phyloP scores from a whole-genome alignment of 2,329 filamentous ascomycete species.

The Pseudogymnoascus sp. region DNA sequence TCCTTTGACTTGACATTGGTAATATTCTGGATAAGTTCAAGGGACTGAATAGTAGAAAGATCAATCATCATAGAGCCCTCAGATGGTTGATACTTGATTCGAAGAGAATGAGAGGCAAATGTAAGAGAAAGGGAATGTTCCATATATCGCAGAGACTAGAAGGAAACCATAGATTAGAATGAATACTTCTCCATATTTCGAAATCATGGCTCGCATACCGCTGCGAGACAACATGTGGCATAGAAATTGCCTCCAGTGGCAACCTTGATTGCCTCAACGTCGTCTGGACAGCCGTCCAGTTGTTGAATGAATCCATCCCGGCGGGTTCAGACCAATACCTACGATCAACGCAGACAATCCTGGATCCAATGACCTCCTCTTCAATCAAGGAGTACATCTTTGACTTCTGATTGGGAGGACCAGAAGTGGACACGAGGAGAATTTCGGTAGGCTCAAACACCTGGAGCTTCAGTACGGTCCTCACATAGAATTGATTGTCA shows the following conservation, averaged over 20 bases:
- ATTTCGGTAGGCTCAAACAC: constrained; percentile 76
- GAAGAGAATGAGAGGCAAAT: constrained; percentile 73
- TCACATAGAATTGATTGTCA: constrained; percentile 86
- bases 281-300: too few species aligned
- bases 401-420: constrained; percentile 58
- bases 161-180: background rate
- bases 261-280: constrained; percentile 74
- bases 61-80: constrained; percentile 97
- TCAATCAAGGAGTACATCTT: constrained; percentile 69
- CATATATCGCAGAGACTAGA: constrained; percentile 72
- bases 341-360: constrained; percentile 61
- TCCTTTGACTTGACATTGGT: constrained; percentile 71
- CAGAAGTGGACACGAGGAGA: constrained; percentile 67
- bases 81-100: constrained; percentile 79
- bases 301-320: constrained; percentile 72
- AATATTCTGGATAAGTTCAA: constrained; percentile 87
- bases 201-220: constrained; percentile 48
- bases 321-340: constrained; percentile 75
- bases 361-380: constrained; percentile 59
- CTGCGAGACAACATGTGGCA: constrained; percentile 76
- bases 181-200: background rate
- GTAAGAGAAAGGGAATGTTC: constrained; percentile 61
- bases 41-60: constrained; percentile 73
- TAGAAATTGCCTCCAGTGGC: constrained; percentile 79
- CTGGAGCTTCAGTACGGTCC: constrained; percentile 78